Percentiles rank a stretch among this genome's conserved stretches.
These are phyloP conservation scores for Linnemannia zychae DNA, from an alignment of 192 early-diverging fungal species.

Conservation along the genomic window DNA sequence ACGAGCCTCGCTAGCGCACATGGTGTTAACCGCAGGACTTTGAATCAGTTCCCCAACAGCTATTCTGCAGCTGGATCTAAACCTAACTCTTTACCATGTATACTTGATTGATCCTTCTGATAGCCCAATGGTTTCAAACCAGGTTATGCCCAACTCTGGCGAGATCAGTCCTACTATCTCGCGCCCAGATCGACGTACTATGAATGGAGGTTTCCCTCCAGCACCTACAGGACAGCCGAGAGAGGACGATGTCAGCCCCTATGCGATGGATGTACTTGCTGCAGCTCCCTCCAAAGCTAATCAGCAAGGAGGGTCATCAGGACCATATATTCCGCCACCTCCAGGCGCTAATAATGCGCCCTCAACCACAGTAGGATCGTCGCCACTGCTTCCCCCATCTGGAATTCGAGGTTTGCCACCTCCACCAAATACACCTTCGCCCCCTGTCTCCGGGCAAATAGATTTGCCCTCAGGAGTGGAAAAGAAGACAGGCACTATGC, in stretches of 20 bases:
- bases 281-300: not conserved
- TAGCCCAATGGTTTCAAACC: not conserved
- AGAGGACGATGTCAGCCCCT: conserved; percentile 28
- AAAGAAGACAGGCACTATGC: not conserved
- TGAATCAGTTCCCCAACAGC: conserved; percentile 14
- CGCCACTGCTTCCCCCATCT: not conserved
- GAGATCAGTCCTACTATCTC: conserved; percentile 5
- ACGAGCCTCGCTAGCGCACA: conserved; percentile 6
- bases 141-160: not conserved
- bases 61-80: not conserved
- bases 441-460: not conserved
- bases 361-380: not conserved
- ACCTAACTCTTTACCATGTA: conserved; percentile 8
- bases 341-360: not conserved
- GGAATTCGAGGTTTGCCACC: not conserved
- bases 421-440: not conserved
- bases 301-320: not conserved
- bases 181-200: conserved; percentile 18
- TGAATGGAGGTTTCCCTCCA: conserved; percentile 8
- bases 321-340: conserved; percentile 18
- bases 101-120: conserved; percentile 18
- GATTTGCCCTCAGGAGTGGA: not conserved
- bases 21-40: conserved; percentile 13
- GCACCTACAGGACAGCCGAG: not conserved
- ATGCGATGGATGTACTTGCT: conserved; percentile 24